Conservation (phyloP, 192 early-diverging fungal genomes). For the Globomyces pollinis-pini region DNA sequence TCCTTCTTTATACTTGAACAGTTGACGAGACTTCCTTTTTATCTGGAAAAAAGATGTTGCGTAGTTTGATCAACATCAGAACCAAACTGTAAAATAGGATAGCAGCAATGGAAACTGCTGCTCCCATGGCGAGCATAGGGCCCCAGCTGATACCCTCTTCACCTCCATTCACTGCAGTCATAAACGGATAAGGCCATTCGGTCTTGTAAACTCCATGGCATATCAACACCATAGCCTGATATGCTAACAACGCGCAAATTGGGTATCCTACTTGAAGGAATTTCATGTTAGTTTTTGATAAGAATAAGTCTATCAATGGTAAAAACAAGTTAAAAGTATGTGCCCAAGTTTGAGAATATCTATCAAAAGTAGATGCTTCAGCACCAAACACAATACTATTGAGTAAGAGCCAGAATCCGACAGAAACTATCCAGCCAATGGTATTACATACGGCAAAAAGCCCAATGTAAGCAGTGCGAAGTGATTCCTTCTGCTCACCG, state of each 20-base stretch:
- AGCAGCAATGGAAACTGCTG: too few species aligned
- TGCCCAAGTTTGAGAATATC: background rate
- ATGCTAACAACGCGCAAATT: too few species aligned
- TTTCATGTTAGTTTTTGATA: background rate
- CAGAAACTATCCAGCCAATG: background rate
- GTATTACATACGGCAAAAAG: background rate
- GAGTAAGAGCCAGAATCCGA: background rate
- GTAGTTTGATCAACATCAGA: too few species aligned
- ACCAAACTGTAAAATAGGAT: too few species aligned
- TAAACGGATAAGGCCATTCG: conserved; percentile 1
- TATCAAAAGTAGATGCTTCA: background rate
- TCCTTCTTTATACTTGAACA: too few species aligned
- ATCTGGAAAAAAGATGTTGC: too few species aligned
- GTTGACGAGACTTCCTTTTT: too few species aligned
- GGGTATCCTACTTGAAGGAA: background rate
- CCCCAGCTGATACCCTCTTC: background rate
- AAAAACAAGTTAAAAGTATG: background rate
- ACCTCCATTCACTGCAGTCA: background rate
- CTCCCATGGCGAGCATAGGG: background rate
- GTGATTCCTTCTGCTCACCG: background rate
- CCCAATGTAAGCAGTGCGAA: background rate
- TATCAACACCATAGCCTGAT: background rate
- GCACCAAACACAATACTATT: background rate
- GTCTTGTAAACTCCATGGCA: background rate
- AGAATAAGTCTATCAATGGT: background rate